These are phyloP conservation scores for Dunaliella primolecta DNA, from an alignment of 139 green algal species.

Conservation along the genomic window DNA sequence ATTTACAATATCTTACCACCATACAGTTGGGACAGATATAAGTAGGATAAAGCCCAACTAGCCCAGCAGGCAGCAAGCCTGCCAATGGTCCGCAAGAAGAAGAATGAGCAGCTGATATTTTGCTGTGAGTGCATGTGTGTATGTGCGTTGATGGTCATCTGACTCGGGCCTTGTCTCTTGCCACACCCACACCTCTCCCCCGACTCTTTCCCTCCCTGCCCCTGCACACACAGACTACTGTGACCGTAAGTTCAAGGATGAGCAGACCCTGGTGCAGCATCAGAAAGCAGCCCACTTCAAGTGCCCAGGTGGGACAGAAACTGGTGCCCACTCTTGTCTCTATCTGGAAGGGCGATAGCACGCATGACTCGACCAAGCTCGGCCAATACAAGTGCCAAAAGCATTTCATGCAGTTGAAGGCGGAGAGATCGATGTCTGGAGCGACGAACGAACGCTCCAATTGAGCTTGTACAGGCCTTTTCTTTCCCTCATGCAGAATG, in stretches of 20 bases:
- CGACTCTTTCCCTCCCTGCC: neutral
- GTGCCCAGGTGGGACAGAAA: conserved; percentile 26
- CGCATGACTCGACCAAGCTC: too few species aligned
- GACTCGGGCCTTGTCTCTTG: neutral
- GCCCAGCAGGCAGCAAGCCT: too few species aligned
- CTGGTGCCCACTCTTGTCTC: neutral
- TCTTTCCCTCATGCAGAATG: conserved; percentile 39
- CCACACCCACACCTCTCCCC: neutral
- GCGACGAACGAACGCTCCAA: too few species aligned
- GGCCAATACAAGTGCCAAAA: too few species aligned
- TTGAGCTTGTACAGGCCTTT: too few species aligned
- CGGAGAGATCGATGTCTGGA: too few species aligned
- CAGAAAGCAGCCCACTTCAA: conserved; percentile 89
- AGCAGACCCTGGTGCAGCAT: conserved; percentile 83
- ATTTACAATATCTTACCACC: too few species aligned
- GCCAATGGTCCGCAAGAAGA: conserved; percentile 66
- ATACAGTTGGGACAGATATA: too few species aligned
- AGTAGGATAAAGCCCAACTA: too few species aligned
- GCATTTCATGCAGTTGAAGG: too few species aligned
- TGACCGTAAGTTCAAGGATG: conserved; percentile 81
- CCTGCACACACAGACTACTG: conserved; percentile 67
- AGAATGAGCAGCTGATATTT: conserved; percentile 60
- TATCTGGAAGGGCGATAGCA: too few species aligned
- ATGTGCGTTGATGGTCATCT: neutral
- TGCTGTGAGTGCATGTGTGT: conserved; percentile 51